A percentile compares a stretch with the other conserved stretches of the same genome.
phyloP scores from a whole-genome alignment of 164 flowering plant genomes.

The Piper longum region DNA sequence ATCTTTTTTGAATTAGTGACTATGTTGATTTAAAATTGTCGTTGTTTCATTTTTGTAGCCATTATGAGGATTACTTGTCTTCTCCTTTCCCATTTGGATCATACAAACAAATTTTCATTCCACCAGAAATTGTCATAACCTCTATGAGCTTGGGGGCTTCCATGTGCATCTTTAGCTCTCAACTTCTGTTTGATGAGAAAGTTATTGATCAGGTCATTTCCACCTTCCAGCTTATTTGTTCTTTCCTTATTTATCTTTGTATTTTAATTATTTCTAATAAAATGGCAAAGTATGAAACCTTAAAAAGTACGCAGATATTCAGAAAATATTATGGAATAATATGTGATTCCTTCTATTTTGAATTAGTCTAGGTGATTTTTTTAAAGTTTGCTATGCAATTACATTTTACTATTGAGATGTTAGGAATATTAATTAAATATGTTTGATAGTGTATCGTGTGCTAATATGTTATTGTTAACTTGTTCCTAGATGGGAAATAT shows the following conservation, averaged over 20 bases:
- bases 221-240: not conserved
- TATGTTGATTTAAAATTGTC: not conserved
- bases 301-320: no score
- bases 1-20: not conserved
- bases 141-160: constrained; percentile 71
- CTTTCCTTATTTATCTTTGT: not conserved
- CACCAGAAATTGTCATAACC: constrained; percentile 76
- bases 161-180: constrained; percentile 70
- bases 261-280: not conserved
- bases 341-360: no score
- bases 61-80: constrained; percentile 75
- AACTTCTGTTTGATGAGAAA: constrained; percentile 80
- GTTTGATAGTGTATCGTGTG: no score
- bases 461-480: no score
- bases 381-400: no score
- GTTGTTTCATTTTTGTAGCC: constrained; percentile 28
- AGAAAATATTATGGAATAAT: no score
- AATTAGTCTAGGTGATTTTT: no score
- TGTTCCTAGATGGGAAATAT: no score
- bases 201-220: constrained; percentile 81
- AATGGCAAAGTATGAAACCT: no score
- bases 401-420: no score
- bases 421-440: no score
- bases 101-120: constrained; percentile 82
- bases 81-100: constrained; percentile 90